A percentile compares a stretch with the other conserved stretches of the same genome.
Conservation (phyloP, 1,284 basidiomycete genomes). For the Cutaneotrichosporon dermatis region DNA sequence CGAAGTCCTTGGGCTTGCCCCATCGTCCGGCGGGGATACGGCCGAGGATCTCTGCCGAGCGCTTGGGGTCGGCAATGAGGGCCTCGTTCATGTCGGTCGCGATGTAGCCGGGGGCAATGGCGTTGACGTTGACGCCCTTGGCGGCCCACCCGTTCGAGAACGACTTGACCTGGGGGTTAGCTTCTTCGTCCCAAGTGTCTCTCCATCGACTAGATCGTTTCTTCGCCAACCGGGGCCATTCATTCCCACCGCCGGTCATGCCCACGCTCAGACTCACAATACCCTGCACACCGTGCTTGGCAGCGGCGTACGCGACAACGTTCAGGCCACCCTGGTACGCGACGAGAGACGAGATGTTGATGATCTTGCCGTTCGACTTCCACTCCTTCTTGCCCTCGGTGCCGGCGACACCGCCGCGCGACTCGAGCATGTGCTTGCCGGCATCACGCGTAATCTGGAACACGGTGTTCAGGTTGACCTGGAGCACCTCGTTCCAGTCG, state of each 20-base stretch:
- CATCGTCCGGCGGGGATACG: constrained; percentile 87
- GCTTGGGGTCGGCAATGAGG: constrained; percentile 45
- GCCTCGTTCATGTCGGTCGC: constrained; percentile 64
- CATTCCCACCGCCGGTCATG: no score
- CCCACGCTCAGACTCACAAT: no score
- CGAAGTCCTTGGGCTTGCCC: constrained; percentile 84
- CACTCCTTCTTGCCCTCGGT: constrained; percentile 22
- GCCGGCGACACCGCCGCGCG: constrained; percentile 43
- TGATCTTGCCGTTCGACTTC: constrained; percentile 49
- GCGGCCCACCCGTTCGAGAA: constrained; percentile 64
- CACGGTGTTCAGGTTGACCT: constrained; percentile 52
- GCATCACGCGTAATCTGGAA: constrained; percentile 50
- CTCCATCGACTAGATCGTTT: no score
- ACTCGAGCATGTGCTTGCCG: constrained; percentile 50
- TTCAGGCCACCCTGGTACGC: constrained; percentile 62
- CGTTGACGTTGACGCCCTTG: constrained; percentile 82
- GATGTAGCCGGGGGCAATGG: constrained; percentile 86
- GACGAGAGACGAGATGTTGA: constrained; percentile 50
- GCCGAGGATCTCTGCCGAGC: constrained; percentile 79
- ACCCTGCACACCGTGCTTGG: constrained; percentile 77
- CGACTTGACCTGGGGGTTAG: constrained; percentile 42
- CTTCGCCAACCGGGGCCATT: no score
- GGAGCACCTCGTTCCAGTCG: constrained; percentile 81
- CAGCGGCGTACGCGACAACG: constrained; percentile 86
- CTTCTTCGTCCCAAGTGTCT: no score